A percentile compares a stretch with the other conserved stretches of the same genome.
Conservation (phyloP, 2,329 filamentous ascomycete genomes). For the Colletotrichum orchidophilum region DNA sequence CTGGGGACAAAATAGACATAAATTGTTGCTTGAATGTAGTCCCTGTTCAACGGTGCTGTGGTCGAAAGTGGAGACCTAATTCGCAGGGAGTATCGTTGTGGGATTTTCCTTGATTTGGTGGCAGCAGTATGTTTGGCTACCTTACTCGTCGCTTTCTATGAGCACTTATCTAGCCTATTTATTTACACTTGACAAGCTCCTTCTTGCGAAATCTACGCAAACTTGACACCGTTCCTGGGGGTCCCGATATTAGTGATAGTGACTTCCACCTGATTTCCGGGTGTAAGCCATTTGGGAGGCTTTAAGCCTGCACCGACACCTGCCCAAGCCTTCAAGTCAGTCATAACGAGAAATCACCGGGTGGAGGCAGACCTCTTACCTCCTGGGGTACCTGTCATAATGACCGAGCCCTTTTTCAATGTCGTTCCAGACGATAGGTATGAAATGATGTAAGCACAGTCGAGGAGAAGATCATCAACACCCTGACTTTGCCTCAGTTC, state of each 20-base stretch:
- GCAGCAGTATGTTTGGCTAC: background rate
- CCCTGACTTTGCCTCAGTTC: constrained; percentile 54
- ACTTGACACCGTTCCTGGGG: constrained; percentile 47
- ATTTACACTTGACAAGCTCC: no score
- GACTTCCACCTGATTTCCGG: constrained; percentile 51
- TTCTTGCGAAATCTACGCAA: constrained; percentile 13
- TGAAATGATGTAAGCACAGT: constrained; percentile 46
- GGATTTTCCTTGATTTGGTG: no score
- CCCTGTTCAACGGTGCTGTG: background rate
- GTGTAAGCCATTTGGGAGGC: constrained; percentile 48
- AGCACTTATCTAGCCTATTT: background rate
- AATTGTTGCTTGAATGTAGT: background rate
- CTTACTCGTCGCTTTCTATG: background rate
- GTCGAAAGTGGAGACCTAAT: background rate
- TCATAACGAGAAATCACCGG: background rate
- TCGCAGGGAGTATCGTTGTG: no score
- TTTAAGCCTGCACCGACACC: constrained; percentile 54
- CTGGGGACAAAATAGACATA: no score
- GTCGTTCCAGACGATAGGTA: constrained; percentile 54
- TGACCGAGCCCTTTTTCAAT: constrained; percentile 51
- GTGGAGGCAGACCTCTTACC: constrained; percentile 37
- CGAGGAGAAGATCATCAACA: constrained; percentile 56
- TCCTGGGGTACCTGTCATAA: constrained; percentile 57
- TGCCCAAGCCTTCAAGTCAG: constrained; percentile 7
- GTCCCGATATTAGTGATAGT: constrained; percentile 51